Evolutionary conservation across 441 rosid genomes (phyloP).

Genomic region (Arabidopsis hybrid): DNA sequence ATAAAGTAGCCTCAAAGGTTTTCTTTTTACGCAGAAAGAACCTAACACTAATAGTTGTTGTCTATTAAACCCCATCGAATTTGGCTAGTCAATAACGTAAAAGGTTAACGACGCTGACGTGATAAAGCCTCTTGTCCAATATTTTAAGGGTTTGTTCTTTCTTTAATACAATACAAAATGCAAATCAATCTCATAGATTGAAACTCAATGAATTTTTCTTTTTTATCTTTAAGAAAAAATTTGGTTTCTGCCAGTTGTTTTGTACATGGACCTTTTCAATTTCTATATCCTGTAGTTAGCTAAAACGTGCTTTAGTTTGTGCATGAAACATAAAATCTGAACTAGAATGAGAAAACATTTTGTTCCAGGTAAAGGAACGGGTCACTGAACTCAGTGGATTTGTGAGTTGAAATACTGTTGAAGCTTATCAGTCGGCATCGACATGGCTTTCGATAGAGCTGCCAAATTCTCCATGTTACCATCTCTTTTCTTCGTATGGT

Average conservation of each 20-base stretch:
- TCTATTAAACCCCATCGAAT: conserved; percentile 7
- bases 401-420: conserved; percentile 34
- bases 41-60: neutral
- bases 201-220: neutral
- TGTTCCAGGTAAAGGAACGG: neutral
- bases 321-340: conserved; percentile 26
- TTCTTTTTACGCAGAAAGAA: neutral
- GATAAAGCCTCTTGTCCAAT: conserved; percentile 29
- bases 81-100: conserved; percentile 13
- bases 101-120: conserved; percentile 19
- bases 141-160: neutral
- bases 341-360: conserved; percentile 4
- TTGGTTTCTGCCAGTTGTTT: conserved; percentile 21
- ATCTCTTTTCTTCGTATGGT: conserved; percentile 23
- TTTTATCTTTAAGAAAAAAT: neutral
- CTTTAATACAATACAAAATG: conserved; percentile 1
- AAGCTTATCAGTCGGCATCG: conserved; percentile 40
- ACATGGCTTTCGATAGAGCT: conserved; percentile 17
- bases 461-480: conserved; percentile 42
- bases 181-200: neutral
- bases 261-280: conserved; percentile 29
- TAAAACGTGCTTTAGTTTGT: conserved; percentile 8
- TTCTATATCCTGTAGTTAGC: conserved; percentile 28
- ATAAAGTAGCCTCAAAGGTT: neutral
- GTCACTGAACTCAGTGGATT: neutral